Evolutionary conservation across 208 protist genomes (phyloP).

Genomic region (Crithidia expoeki): DNA sequence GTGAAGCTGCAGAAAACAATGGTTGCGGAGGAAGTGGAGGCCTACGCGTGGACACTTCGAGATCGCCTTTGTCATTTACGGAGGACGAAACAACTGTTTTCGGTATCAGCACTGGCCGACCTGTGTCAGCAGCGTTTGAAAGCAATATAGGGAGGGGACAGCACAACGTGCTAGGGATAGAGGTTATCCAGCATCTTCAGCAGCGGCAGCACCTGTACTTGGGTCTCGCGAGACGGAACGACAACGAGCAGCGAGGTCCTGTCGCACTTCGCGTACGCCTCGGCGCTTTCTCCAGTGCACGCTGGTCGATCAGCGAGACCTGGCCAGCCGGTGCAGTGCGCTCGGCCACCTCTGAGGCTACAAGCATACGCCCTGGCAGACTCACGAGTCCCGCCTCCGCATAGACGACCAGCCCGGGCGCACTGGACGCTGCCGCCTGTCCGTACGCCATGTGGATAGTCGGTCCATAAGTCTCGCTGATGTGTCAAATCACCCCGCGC

Average conservation of each 20-base stretch:
- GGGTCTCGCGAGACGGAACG: slow-evolving; percentile 18
- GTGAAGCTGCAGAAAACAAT: neutral
- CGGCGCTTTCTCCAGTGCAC: slow-evolving; percentile 34
- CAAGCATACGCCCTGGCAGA: slow-evolving; percentile 38
- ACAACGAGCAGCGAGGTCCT: slow-evolving; percentile 41
- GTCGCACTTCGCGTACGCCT: slow-evolving; percentile 29
- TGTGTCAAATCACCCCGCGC: slow-evolving; percentile 51
- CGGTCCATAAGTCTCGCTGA: slow-evolving; percentile 37
- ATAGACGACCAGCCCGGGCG: slow-evolving; percentile 45
- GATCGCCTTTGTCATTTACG: neutral
- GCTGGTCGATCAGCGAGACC: slow-evolving; percentile 36
- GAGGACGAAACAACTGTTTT: neutral
- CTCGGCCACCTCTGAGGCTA: slow-evolving; percentile 53
- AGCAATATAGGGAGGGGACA: slow-evolving; percentile 19
- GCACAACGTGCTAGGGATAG: neutral
- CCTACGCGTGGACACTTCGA: too few relatives aligned
- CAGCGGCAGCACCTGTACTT: slow-evolving; percentile 21
- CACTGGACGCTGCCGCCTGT: slow-evolving; percentile 20
- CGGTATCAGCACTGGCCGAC: neutral
- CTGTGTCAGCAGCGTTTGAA: slow-evolving; percentile 20
- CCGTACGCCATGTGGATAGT: slow-evolving; percentile 37
- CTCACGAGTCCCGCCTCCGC: slow-evolving; percentile 28
- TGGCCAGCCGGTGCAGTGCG: slow-evolving; percentile 16
- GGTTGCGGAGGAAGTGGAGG: too few relatives aligned
- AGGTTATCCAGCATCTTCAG: slow-evolving; percentile 13